Percentiles rank a stretch among this genome's conserved stretches.
Conservation (phyloP, 345 rosid genomes). For the Eucalyptus polybractea region DNA sequence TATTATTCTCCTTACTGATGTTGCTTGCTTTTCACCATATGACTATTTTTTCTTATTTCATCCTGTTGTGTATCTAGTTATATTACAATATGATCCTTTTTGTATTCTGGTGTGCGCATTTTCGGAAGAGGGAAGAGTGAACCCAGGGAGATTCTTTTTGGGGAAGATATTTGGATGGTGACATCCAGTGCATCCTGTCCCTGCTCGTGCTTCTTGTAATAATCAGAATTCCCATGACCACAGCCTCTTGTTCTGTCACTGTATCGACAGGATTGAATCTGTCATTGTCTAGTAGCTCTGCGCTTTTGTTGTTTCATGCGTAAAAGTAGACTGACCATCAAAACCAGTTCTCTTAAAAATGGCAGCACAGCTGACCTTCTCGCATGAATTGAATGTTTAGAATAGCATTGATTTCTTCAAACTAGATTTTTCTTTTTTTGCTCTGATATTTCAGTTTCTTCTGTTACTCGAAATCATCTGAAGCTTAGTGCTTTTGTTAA, state of each 20-base stretch:
- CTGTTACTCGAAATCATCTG: too few species aligned
- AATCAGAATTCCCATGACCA: neutral
- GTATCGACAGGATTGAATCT: neutral
- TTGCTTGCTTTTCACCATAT: neutral
- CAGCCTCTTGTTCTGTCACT: neutral
- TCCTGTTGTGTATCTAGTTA: neutral
- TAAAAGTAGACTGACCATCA: neutral
- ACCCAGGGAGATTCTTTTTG: neutral
- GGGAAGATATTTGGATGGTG: neutral
- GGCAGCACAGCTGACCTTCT: neutral
- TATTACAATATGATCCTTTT: neutral
- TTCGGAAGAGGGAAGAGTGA: neutral
- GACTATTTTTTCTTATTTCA: neutral
- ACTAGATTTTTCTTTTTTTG: neutral
- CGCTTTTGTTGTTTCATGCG: neutral
- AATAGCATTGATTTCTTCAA: neutral
- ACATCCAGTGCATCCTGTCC: neutral
- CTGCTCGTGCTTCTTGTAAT: neutral
- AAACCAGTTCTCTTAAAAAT: neutral
- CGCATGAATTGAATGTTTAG: neutral
- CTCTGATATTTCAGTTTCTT: rapidly evolving
- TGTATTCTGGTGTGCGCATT: neutral
- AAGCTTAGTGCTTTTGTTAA: too few species aligned
- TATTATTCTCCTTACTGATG: constrained; percentile 22
- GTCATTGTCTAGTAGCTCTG: neutral